Evolutionary conservation across 75 land plant genomes (phyloP).

Genomic region (Isoetes taiwanensis): DNA sequence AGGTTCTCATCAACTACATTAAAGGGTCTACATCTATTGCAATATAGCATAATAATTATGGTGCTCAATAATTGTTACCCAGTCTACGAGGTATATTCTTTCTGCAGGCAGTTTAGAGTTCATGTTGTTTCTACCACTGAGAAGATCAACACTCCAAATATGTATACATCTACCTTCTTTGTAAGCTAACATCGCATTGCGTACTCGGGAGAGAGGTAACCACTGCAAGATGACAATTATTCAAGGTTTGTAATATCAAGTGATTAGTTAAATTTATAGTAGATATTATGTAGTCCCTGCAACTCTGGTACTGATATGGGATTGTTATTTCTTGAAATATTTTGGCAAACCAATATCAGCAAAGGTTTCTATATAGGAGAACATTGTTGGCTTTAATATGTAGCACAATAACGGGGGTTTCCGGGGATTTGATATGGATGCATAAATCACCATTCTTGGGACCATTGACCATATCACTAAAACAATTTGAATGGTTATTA

Average conservation of each 20-base stretch:
- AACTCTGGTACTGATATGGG: neutral
- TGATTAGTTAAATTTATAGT: neutral
- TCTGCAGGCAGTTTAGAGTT: constrained; percentile 7
- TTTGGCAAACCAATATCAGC: constrained; percentile 9
- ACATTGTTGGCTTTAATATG: constrained; percentile 10
- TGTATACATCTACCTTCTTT: constrained; percentile 35
- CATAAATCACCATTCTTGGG: too few relatives aligned
- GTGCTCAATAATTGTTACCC: constrained; percentile 10
- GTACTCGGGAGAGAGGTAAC: constrained; percentile 42
- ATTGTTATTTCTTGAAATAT: neutral
- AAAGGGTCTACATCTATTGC: neutral
- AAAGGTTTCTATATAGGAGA: constrained; percentile 2
- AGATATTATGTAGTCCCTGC: neutral
- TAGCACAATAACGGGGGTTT: too few relatives aligned
- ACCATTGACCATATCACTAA: too few relatives aligned
- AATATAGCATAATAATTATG: neutral
- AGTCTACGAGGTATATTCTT: constrained; percentile 20
- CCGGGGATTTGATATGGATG: too few relatives aligned
- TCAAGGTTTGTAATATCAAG: neutral
- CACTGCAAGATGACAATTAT: too few relatives aligned
- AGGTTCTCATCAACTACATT: constrained; percentile 12
- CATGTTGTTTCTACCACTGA: constrained; percentile 26
- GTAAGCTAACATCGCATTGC: constrained; percentile 34
- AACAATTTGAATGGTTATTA: too few relatives aligned
- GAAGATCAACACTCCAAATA: constrained; percentile 32